phyloP scores from a whole-genome alignment of 208 protist species.

The Strigomonas culicis region DNA sequence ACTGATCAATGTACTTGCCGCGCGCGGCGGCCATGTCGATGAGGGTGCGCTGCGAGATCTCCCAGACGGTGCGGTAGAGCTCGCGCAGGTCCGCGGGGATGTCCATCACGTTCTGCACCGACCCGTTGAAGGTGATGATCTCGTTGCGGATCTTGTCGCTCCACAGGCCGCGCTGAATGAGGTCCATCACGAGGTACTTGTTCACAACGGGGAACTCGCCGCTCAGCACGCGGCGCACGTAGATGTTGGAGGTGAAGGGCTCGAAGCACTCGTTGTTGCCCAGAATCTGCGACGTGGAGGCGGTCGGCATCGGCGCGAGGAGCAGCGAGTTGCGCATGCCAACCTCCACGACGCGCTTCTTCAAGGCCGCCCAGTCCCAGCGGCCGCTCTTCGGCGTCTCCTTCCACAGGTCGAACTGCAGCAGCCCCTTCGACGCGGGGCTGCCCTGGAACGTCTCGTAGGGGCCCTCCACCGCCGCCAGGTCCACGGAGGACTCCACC shows the following conservation, averaged over 20 bases:
- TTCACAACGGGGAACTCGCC: slow-evolving; percentile 99
- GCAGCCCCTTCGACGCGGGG: slow-evolving; percentile 93
- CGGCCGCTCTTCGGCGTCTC: slow-evolving; percentile 69
- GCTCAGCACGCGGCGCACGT: slow-evolving; percentile 96
- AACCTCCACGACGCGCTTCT: slow-evolving; percentile 77
- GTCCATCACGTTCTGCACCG: slow-evolving; percentile 89
- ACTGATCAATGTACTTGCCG: slow-evolving; percentile 99
- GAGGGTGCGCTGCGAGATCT: slow-evolving; percentile 96
- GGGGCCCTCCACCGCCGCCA: slow-evolving; percentile 92
- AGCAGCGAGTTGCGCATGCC: slow-evolving; percentile 98
- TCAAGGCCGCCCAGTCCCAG: slow-evolving; percentile 97
- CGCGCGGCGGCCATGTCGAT: slow-evolving; percentile 99
- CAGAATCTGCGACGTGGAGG: slow-evolving; percentile 98
- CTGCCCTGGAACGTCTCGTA: slow-evolving; percentile 95
- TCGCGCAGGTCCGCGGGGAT: slow-evolving; percentile 96
- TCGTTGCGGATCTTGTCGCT: slow-evolving; percentile 92
- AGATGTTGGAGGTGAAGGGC: slow-evolving; percentile 99
- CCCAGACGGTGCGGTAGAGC: slow-evolving; percentile 99
- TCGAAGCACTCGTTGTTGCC: slow-evolving; percentile 99
- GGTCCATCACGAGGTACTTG: slow-evolving; percentile 96
- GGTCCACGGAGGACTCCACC: slow-evolving; percentile 83
- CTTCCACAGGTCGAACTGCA: slow-evolving; percentile 99
- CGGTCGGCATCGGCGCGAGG: slow-evolving; percentile 99
- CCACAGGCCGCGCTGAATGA: slow-evolving; percentile 95
- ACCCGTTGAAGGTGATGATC: slow-evolving; percentile 96